Conservation (phyloP, 495 filamentous ascomycete species). For the Cercophora samala region DNA sequence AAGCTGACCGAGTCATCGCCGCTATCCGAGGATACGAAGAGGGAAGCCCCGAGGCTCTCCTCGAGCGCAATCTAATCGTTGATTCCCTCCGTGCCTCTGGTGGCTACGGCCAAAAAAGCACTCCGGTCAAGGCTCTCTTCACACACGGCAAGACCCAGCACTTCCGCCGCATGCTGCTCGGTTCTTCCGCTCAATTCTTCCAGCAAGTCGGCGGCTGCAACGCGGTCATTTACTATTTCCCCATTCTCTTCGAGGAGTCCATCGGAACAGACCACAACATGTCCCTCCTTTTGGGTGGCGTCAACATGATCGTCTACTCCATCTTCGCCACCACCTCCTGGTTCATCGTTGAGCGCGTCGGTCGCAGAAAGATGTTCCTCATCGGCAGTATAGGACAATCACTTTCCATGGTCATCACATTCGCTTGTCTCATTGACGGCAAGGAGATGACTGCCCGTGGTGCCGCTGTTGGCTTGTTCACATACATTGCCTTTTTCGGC, state of each 20-base stretch:
- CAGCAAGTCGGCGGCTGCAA: conserved; percentile 77
- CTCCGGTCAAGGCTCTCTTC: conserved; percentile 54
- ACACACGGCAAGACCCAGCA: conserved; percentile 64
- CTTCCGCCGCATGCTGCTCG: conserved; percentile 60
- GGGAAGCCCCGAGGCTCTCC: conserved; percentile 52
- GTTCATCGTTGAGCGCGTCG: conserved; percentile 75
- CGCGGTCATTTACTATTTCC: conserved; percentile 81
- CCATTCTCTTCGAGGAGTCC: conserved; percentile 67
- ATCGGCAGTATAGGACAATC: conserved; percentile 67
- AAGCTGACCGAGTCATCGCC: conserved; percentile 66
- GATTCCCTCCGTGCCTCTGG: conserved; percentile 65
- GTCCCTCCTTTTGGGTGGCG: conserved; percentile 67
- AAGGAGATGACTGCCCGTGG: conserved; percentile 55
- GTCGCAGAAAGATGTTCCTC: conserved; percentile 68
- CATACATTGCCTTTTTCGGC: conserved; percentile 74
- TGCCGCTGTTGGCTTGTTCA: conserved; percentile 73
- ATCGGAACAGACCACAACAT: conserved; percentile 57
- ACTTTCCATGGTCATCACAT: conserved; percentile 72
- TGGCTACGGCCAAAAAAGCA: conserved; percentile 50
- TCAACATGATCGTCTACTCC: conserved; percentile 77
- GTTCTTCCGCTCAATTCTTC: conserved; percentile 64
- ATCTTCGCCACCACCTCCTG: conserved; percentile 74
- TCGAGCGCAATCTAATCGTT: conserved; percentile 60
- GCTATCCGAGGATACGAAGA: conserved; percentile 61
- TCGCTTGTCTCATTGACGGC: conserved; percentile 64